Percentiles rank a stretch among this genome's conserved stretches.
These are phyloP conservation scores for Eimeria necatrix DNA, from an alignment of 169 alveolate genomes.

Conservation along the genomic window DNA sequence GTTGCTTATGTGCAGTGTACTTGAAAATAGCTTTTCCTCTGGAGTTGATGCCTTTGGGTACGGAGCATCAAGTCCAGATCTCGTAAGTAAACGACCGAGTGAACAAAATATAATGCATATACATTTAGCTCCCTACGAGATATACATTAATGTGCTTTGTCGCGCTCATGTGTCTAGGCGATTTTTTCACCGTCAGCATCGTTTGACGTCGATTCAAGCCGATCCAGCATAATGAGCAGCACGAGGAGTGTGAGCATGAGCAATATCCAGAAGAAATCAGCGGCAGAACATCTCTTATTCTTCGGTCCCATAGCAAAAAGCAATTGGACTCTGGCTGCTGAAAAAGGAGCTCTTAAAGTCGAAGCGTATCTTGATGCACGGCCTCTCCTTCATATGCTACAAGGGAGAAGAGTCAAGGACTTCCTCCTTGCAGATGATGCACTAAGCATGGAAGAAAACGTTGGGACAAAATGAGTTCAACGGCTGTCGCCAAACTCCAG, in stretches of 20 bases:
- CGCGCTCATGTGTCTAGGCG: background rate
- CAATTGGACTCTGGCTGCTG: slow-evolving; percentile 45
- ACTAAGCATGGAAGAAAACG: background rate
- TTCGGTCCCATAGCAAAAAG: slow-evolving; percentile 52
- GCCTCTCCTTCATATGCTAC: slow-evolving; percentile 73
- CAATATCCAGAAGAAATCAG: background rate
- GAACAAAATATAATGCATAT: no score
- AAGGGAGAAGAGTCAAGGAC: slow-evolving; percentile 46
- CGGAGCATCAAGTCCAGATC: slow-evolving; percentile 20
- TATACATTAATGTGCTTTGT: no score
- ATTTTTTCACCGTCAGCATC: slow-evolving; percentile 30
- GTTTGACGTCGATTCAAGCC: slow-evolving; percentile 26
- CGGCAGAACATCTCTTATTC: slow-evolving; percentile 44
- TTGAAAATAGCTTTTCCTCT: slow-evolving; percentile 29
- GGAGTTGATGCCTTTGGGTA: slow-evolving; percentile 54
- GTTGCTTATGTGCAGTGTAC: background rate
- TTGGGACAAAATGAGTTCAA: background rate
- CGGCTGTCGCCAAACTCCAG: background rate
- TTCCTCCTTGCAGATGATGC: slow-evolving; percentile 57
- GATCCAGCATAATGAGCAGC: background rate
- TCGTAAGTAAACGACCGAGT: background rate
- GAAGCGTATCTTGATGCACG: slow-evolving; percentile 49
- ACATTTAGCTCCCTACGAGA: no score
- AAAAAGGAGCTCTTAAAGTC: slow-evolving; percentile 17
- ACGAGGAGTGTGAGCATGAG: background rate